These are phyloP conservation scores for Medicago truncatula DNA, from an alignment of 306 rosid species.

Conservation along the genomic window MtrunA17r5.0-ANR NC_053048.1:3798001-3798500, in stretches of 20 bases:
- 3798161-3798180: slow-evolving; percentile 2
- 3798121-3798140: slow-evolving; percentile 13
- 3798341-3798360: slow-evolving; percentile 24
- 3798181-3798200: slow-evolving; percentile 30
- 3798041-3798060: slow-evolving; percentile 24
- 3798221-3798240: slow-evolving; percentile 18
- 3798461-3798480: slow-evolving; percentile 43
- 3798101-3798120: slow-evolving; percentile 43
- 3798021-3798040: slow-evolving; percentile 27
- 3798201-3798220: slow-evolving; percentile 30
- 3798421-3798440: slow-evolving; percentile 49
- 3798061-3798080: slow-evolving; percentile 48
- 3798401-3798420: slow-evolving; percentile 27
- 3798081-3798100: slow-evolving; percentile 31
- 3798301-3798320: slow-evolving; percentile 23
- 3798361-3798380: slow-evolving; percentile 40
- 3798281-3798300: slow-evolving; percentile 30
- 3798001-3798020: slow-evolving; percentile 41
- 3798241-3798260: not conserved
- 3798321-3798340: slow-evolving; percentile 15
- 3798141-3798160: slow-evolving; percentile 28
- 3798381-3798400: slow-evolving; percentile 34
- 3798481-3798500: slow-evolving; percentile 36
- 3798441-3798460: slow-evolving; percentile 40
- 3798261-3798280: not conserved